Base-by-base conservation (phyloP, 2,329 filamentous ascomycete species). In the Colletotrichum chlorophyti region DNA sequence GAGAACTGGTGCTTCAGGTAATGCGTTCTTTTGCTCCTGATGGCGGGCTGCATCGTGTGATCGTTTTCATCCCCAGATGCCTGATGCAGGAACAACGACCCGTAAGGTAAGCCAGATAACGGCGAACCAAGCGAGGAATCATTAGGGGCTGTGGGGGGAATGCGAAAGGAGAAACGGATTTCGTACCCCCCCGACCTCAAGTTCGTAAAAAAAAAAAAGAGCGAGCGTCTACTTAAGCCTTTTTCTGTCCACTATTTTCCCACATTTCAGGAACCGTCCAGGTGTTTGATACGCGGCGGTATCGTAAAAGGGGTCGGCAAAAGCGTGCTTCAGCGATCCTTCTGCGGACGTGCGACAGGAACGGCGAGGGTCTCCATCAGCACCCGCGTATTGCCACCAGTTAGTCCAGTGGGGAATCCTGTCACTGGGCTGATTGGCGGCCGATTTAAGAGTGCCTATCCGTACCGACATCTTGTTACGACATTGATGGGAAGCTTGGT, bases 401-500 rank as follows among this genome's bases (percentile, higher is more conserved):
- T n/a, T 17, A 7, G 14, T 35, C 23, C 12, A 31, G 45, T 35
- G 27, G 45, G 32, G 41, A 11, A 23, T 26, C 14, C 29, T 12
- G 40, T 26, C 15, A 53, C 23, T 29, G 10, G 19, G 23, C 34
- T 27, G 52, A 8, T 23, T 42, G 14, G 12, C n/a, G n/a, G n/a
- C n/a, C n/a, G n/a, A n/a, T n/a, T n/a, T n/a, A n/a, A n/a, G n/a
- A n/a, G n/a, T n/a, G n/a, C n/a, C 24, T 55, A 38, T 50, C 35
- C 35, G 19, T 51, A 37, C 37, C 51, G 45, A 42, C 35, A 50
- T 50, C 35, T 43, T 21, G 5, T 35, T 41, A 29, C 21, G 29
- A 50, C 37, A 50, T 43, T 55, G 45, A 55, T 17, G 45, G 35
- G 37, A 55, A 55, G 52, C 52, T 55, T 50, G 52, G 42, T 35